phyloP scores from a whole-genome alignment of 345 rosid genomes.

The Gossypium longicalyx region DNA sequence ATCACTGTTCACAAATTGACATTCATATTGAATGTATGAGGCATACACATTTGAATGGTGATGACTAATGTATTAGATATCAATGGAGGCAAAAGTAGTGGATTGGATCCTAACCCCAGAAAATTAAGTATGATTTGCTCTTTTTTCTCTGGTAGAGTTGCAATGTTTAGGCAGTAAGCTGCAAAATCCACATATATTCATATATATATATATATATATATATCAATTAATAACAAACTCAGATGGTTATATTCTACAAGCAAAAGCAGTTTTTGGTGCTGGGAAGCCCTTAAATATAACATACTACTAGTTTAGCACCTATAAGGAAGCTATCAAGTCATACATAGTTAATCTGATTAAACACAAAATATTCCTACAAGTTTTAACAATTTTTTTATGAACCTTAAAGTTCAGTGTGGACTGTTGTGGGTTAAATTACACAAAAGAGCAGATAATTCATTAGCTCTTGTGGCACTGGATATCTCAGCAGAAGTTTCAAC shows the following conservation, averaged over 20 bases:
- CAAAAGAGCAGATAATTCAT: background rate
- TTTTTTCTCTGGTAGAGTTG: background rate
- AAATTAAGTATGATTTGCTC: background rate
- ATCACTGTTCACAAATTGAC: no score
- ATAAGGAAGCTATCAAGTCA: background rate
- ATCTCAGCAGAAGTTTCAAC: background rate
- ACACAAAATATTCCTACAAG: background rate
- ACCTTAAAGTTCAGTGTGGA: background rate
- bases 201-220: background rate
- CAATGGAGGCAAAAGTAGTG: no score
- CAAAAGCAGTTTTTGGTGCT: background rate
- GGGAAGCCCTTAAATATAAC: background rate
- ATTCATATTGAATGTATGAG: background rate
- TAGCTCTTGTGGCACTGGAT: background rate
- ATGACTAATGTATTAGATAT: no score
- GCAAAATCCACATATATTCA: background rate
- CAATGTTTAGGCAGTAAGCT: background rate
- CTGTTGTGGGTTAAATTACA: background rate
- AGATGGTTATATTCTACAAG: conserved; percentile 6
- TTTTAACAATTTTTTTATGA: background rate
- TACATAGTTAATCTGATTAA: background rate
- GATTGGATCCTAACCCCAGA: background rate
- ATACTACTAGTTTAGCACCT: background rate
- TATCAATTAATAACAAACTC: no score
- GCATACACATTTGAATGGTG: background rate